Evolutionary conservation across 108 stramenopile genomes (phyloP).

Genomic region (Skeletonema grethae): DNA sequence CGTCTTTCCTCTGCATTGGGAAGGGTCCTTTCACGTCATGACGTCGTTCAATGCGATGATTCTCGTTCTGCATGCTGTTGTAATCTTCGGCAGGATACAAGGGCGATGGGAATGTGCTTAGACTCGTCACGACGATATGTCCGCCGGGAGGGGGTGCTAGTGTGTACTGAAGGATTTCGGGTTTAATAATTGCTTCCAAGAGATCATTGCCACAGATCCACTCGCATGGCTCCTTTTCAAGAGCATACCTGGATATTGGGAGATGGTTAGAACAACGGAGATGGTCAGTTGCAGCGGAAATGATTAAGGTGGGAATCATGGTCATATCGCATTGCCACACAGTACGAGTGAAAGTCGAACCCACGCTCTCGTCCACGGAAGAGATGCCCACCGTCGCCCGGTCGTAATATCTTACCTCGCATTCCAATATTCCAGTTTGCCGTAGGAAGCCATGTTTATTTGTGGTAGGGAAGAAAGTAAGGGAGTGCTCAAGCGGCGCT

Average conservation of each 20-base stretch:
- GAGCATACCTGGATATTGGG: constrained; percentile 7
- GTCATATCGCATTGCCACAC: neutral
- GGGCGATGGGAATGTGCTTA: neutral
- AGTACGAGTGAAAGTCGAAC: neutral
- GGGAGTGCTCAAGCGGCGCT: too few relatives aligned
- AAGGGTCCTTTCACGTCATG: constrained; percentile 23
- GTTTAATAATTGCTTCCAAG: constrained; percentile 23
- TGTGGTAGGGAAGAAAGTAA: too few relatives aligned
- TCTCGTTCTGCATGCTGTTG: constrained; percentile 17
- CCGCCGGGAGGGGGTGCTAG: constrained; percentile 26
- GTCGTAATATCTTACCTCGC: constrained; percentile 18
- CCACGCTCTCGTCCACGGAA: neutral
- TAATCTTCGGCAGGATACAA: neutral
- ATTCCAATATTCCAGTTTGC: constrained; percentile 41
- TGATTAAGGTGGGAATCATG: neutral
- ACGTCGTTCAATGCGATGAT: constrained; percentile 10
- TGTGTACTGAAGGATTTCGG: constrained; percentile 19
- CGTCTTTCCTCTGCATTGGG: constrained; percentile 55
- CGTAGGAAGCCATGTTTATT: constrained; percentile 30
- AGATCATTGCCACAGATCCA: constrained; percentile 29
- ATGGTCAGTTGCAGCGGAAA: neutral
- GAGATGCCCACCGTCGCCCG: neutral
- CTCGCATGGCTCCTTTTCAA: constrained; percentile 30
- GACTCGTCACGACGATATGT: constrained; percentile 15
- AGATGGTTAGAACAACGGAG: neutral